phyloP scores from a whole-genome alignment of 2,329 filamentous ascomycete genomes.

The Penicillium glabrum region DNA sequence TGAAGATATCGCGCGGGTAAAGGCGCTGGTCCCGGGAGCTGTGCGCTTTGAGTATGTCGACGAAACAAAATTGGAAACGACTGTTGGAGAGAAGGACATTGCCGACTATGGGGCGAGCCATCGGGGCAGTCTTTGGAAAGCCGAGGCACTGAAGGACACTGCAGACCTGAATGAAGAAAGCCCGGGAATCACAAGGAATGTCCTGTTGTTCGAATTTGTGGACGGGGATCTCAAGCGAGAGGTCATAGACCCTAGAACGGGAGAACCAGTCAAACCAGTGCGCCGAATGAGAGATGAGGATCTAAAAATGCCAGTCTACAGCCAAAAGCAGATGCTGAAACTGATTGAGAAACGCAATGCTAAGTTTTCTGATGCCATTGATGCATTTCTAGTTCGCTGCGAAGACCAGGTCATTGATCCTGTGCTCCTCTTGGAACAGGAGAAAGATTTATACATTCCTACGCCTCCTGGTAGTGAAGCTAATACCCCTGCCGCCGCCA shows the following conservation, averaged over 20 bases:
- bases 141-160: constrained; percentile 21
- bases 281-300: constrained; percentile 73
- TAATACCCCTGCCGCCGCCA: constrained; percentile 43
- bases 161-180: constrained; percentile 35
- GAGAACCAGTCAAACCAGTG: constrained; percentile 67
- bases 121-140: constrained; percentile 41
- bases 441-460: constrained; percentile 64
- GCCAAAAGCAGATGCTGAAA: constrained; percentile 85
- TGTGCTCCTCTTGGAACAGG: constrained; percentile 61
- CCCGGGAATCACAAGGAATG: constrained; percentile 55
- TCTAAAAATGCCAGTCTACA: constrained; percentile 87
- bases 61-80: constrained; percentile 75
- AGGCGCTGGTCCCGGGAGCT: constrained; percentile 71
- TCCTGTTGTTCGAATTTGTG: constrained; percentile 87
- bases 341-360: constrained; percentile 86
- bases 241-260: constrained; percentile 69
- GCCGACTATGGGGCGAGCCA: constrained; percentile 60
- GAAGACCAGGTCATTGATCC: constrained; percentile 64
- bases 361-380: constrained; percentile 77
- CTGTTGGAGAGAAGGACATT: constrained; percentile 58
- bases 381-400: constrained; percentile 74
- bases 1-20: constrained; percentile 80
- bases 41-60: constrained; percentile 87
- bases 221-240: constrained; percentile 88
- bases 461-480: constrained; percentile 47